phyloP scores from a whole-genome alignment of 768 basidiomycete species.

The Collybia mongolica region DNA sequence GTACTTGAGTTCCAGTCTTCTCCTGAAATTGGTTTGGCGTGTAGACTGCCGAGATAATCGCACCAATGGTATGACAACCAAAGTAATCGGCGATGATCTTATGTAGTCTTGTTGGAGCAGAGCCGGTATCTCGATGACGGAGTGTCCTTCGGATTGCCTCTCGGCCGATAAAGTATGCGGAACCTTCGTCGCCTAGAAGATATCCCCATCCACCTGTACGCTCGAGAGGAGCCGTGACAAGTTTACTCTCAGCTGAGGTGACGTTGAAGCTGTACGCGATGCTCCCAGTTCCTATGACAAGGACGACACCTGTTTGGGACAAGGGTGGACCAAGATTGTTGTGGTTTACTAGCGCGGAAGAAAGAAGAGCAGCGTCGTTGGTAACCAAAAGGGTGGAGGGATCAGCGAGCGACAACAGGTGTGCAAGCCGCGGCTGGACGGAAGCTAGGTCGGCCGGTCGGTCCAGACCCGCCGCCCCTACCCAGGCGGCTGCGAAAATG shows the following conservation, averaged over 20 bases:
- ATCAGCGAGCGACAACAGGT: slow-evolving; percentile 15
- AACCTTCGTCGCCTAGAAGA: slow-evolving; percentile 25
- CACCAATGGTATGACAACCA: slow-evolving; percentile 15
- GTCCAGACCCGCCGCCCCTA: slow-evolving; percentile 24
- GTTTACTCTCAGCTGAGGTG: slow-evolving; percentile 8
- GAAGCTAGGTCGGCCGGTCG: slow-evolving; percentile 17
- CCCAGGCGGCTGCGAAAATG: slow-evolving; percentile 21
- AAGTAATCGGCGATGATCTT: slow-evolving; percentile 15
- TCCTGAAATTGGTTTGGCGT: slow-evolving; percentile 13
- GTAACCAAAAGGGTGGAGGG: slow-evolving; percentile 16
- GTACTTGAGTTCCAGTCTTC: neutral
- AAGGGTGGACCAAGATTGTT: neutral
- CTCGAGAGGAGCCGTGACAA: slow-evolving; percentile 12
- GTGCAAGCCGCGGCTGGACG: slow-evolving; percentile 12
- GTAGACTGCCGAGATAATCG: slow-evolving; percentile 22
- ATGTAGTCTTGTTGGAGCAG: slow-evolving; percentile 16
- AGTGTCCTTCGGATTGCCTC: slow-evolving; percentile 20
- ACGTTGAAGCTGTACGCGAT: slow-evolving; percentile 19
- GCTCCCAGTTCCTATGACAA: slow-evolving; percentile 24
- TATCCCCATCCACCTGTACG: slow-evolving; percentile 25
- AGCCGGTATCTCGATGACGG: slow-evolving; percentile 14
- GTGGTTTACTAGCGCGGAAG: slow-evolving; percentile 17
- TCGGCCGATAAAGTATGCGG: slow-evolving; percentile 21
- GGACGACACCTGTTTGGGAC: slow-evolving; percentile 18
- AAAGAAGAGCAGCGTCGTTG: slow-evolving; percentile 25